Evolutionary conservation across 1,139 yeast genomes (phyloP).

Genomic region (Torulaspora globosa): DNA sequence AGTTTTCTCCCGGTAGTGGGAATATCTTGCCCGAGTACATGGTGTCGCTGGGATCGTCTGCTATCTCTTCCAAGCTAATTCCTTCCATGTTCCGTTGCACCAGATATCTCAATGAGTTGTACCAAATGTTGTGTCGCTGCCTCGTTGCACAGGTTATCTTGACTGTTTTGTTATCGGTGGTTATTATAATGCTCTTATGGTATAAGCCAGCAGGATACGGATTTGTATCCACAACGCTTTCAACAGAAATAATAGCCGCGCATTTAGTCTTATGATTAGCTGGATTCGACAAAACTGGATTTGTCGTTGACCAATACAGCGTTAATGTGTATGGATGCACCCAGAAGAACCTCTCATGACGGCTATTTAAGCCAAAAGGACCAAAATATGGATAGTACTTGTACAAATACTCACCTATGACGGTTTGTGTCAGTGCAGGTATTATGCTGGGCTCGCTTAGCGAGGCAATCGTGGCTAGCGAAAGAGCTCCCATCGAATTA

Average conservation of each 20-base stretch:
- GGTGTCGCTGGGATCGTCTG: slow-evolving; percentile 23
- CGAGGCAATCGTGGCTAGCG: slow-evolving; percentile 69
- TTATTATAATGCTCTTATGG: slow-evolving; percentile 77
- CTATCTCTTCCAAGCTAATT: slow-evolving; percentile 44
- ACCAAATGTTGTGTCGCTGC: slow-evolving; percentile 90
- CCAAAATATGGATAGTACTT: slow-evolving; percentile 81
- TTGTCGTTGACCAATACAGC: slow-evolving; percentile 80
- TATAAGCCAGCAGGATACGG: slow-evolving; percentile 88
- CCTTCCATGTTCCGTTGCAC: slow-evolving; percentile 66
- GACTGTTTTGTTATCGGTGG: slow-evolving; percentile 62
- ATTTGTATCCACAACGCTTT: slow-evolving; percentile 76
- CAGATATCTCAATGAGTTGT: slow-evolving; percentile 73
- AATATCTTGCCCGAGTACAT: slow-evolving; percentile 28
- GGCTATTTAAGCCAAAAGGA: slow-evolving; percentile 66
- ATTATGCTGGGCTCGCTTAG: slow-evolving; percentile 70
- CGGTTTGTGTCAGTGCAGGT: slow-evolving; percentile 86
- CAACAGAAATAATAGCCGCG: slow-evolving; percentile 74
- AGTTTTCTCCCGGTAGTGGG: slow-evolving; percentile 27
- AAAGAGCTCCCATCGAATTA: slow-evolving; percentile 37
- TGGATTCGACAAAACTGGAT: slow-evolving; percentile 74
- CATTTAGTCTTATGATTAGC: slow-evolving; percentile 62
- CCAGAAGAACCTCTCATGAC: slow-evolving; percentile 96
- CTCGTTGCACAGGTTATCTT: slow-evolving; percentile 86
- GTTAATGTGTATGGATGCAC: slow-evolving; percentile 91
- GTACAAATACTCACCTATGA: slow-evolving; percentile 85